Evolutionary conservation across 208 protist species (phyloP).

Genomic region (Herpetomonas muscarum): DNA sequence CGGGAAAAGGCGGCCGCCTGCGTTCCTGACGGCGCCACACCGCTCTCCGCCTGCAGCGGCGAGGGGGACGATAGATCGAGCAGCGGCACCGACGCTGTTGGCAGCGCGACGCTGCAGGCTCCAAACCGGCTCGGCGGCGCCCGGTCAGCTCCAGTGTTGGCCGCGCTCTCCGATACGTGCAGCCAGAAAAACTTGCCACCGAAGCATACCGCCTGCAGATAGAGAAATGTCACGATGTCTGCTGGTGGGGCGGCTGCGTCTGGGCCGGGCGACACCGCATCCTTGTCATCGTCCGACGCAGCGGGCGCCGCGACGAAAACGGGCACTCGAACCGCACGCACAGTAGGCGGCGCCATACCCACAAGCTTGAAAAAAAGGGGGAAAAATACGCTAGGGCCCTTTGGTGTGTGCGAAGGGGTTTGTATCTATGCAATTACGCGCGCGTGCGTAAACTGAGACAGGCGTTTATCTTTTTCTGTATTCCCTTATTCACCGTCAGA

Average conservation of each 20-base stretch:
- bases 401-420: background rate
- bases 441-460: no score
- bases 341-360: conserved; percentile 22
- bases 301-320: conserved; percentile 18
- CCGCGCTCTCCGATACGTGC: conserved; percentile 45
- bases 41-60: conserved; percentile 24
- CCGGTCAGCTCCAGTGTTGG: background rate
- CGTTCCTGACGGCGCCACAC: background rate
- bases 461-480: no score
- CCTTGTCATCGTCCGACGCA: background rate
- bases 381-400: background rate
- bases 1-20: conserved; percentile 20
- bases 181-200: conserved; percentile 57
- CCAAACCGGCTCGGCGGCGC: conserved; percentile 21
- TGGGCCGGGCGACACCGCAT: background rate
- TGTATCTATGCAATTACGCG: no score
- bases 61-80: conserved; percentile 13
- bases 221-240: conserved; percentile 33
- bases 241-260: background rate
- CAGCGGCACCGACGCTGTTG: background rate
- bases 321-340: conserved; percentile 19
- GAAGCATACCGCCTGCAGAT: conserved; percentile 44
- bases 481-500: no score
- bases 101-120: conserved; percentile 30
- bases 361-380: background rate